Evolutionary conservation across 176 grass and related monocot species (phyloP).

Genomic region (Carex kokanica): DNA sequence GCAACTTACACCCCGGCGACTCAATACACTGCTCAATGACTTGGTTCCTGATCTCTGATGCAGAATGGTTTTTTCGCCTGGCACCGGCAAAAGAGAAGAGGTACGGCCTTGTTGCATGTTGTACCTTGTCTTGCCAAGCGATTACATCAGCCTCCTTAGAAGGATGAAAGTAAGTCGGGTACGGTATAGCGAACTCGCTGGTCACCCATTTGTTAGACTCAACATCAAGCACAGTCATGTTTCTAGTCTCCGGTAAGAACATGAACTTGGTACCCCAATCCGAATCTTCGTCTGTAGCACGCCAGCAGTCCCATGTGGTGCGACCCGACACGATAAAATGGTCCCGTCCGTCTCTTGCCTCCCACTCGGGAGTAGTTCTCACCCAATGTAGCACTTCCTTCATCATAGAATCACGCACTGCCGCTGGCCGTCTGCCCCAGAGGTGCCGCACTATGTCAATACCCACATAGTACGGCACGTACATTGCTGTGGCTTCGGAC

Average conservation of each 20-base stretch:
- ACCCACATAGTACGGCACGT: constrained; percentile 59
- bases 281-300: constrained; percentile 36
- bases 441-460: constrained; percentile 57
- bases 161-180: constrained; percentile 79
- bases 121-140: constrained; percentile 55
- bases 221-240: constrained; percentile 77
- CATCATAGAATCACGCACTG: constrained; percentile 36
- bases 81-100: constrained; percentile 75
- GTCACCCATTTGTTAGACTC: constrained; percentile 55
- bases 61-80: constrained; percentile 32
- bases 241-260: constrained; percentile 50
- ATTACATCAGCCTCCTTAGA: constrained; percentile 47
- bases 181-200: constrained; percentile 59
- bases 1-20: constrained; percentile 45
- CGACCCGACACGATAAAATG: constrained; percentile 61
- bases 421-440: constrained; percentile 36
- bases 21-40: constrained; percentile 53
- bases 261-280: constrained; percentile 81
- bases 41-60: constrained; percentile 56
- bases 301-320: constrained; percentile 55
- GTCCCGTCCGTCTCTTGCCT: constrained; percentile 29
- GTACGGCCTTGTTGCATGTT: constrained; percentile 26
- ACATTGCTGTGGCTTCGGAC: constrained; percentile 43
- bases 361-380: constrained; percentile 31
- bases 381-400: constrained; percentile 37